These are phyloP conservation scores for Pseudopithomyces chartarum DNA, from an alignment of 2,329 filamentous ascomycete species.

Conservation along the genomic window DNA sequence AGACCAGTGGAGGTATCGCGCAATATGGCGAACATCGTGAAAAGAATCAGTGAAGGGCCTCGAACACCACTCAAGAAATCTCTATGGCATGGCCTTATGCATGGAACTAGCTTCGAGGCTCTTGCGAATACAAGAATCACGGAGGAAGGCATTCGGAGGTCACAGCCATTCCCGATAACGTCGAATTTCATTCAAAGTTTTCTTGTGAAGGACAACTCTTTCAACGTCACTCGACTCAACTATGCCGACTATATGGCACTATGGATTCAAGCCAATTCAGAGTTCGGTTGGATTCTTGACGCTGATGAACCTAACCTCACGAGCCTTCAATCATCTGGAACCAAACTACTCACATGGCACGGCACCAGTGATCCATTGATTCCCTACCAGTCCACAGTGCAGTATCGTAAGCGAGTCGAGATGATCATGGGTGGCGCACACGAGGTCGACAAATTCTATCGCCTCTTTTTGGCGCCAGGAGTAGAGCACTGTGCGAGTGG, in stretches of 20 bases:
- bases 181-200: conserved; percentile 24
- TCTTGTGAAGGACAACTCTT: conserved; percentile 18
- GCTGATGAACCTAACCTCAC: conserved; percentile 30
- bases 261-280: conserved; percentile 23
- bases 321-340: conserved; percentile 23
- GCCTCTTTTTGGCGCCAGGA: conserved; percentile 38
- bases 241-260: conserved; percentile 18
- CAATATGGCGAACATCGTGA: conserved; percentile 26
- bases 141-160: conserved; percentile 21
- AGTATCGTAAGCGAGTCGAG: conserved; percentile 30
- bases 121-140: conserved; percentile 19
- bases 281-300: conserved; percentile 29
- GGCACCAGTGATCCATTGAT: conserved; percentile 32
- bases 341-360: conserved; percentile 37
- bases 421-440: conserved; percentile 27
- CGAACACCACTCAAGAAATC: conserved; percentile 11
- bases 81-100: conserved; percentile 18
- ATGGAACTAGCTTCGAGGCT: conserved; percentile 16
- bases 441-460: conserved; percentile 34
- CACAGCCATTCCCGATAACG: conserved; percentile 21
- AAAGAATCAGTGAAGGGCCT: conserved; percentile 24
- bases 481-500: conserved; percentile 31
- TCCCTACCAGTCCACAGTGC: conserved; percentile 29
- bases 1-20: conserved; percentile 20
- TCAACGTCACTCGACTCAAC: conserved; percentile 21